Percentiles rank a stretch among this genome's conserved stretches.
Evolutionary conservation across 2,329 filamentous ascomycete genomes (phyloP).

Genomic region (Ophiostoma sp.): DNA sequence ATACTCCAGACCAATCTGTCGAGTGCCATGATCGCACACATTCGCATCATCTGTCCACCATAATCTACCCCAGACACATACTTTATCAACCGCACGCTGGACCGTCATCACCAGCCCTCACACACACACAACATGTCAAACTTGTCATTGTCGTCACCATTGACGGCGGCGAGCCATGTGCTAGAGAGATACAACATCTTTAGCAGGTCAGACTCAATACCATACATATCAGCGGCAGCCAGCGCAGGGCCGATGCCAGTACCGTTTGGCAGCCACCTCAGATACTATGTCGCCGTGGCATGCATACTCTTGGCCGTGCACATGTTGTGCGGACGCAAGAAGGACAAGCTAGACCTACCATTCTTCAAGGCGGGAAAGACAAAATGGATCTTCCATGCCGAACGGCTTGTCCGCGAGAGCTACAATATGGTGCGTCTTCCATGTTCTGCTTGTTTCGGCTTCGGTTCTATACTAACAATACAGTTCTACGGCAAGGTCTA

Average conservation of each 20-base stretch:
- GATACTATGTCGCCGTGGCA: constrained; percentile 40
- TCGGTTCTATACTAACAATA: no score
- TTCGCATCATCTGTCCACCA: neutral
- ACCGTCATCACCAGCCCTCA: neutral
- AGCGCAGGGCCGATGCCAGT: constrained; percentile 28
- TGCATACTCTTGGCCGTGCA: constrained; percentile 37
- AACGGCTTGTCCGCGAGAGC: constrained; percentile 44
- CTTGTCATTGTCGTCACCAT: constrained; percentile 21
- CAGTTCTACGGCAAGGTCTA: constrained; percentile 46
- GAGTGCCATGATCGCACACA: neutral
- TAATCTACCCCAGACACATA: neutral
- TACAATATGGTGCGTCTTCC: constrained; percentile 34
- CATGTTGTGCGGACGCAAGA: constrained; percentile 36
- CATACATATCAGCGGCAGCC: constrained; percentile 30
- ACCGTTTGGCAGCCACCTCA: constrained; percentile 31
- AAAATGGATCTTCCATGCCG: constrained; percentile 49
- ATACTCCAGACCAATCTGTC: no score
- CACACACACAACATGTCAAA: constrained; percentile 26
- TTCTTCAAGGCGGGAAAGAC: constrained; percentile 45
- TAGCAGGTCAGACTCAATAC: constrained; percentile 26
- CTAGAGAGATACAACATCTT: constrained; percentile 26
- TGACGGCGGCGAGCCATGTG: constrained; percentile 21
- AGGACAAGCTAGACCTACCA: constrained; percentile 35
- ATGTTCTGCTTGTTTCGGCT: no score
- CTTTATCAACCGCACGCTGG: neutral